Base-by-base conservation (phyloP, 495 filamentous ascomycete species). In the Aspergillus biplanus region DNA sequence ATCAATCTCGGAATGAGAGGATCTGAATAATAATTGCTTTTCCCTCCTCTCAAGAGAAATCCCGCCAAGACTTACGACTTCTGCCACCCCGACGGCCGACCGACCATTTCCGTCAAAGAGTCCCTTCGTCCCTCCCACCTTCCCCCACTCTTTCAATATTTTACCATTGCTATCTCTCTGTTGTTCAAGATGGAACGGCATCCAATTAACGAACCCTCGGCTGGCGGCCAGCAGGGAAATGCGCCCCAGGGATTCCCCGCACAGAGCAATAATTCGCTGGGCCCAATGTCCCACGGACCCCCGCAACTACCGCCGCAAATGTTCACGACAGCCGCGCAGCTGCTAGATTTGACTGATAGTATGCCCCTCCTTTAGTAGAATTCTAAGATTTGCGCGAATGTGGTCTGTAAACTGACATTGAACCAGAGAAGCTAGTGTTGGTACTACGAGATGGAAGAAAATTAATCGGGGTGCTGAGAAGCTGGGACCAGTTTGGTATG, bases 401-500 rank as follows among this genome's bases (percentile, higher is more conserved):
- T 13, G 34, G 5, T 50, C 11, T 15, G 32, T 6, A 52, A 7
- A 7, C 58, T 66, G 39, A 67, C 59, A 27, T 49, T 27, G 7
- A 18, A 27, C 48, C 61, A 97, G 94, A 99, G 78, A 99, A 99
- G 76, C 86, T 99, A 37, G 83, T 97, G 70, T 82, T 98, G 49
- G 85, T 92, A 9, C 83, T 99, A 57, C 87, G 95, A 58, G 95
- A 99, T 76, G 95, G 96, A 42, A 86, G 93, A 62, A 97, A 97
- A 77, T 80, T 97, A 64, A 91, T 95, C 56, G 95, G 95, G 18
- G 91, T 98, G 11, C 77, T 99, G 68, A 82, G 95, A 66, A 97
- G 92, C 70, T 99, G 96, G 93, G 95, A 99, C 78, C 95, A 99
- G 74, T 97, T 97, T 71, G 93, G 93, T 95, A 88, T 67, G 83